phyloP scores from a whole-genome alignment of 768 basidiomycete genomes.

The Nidularia pulvinata region DNA sequence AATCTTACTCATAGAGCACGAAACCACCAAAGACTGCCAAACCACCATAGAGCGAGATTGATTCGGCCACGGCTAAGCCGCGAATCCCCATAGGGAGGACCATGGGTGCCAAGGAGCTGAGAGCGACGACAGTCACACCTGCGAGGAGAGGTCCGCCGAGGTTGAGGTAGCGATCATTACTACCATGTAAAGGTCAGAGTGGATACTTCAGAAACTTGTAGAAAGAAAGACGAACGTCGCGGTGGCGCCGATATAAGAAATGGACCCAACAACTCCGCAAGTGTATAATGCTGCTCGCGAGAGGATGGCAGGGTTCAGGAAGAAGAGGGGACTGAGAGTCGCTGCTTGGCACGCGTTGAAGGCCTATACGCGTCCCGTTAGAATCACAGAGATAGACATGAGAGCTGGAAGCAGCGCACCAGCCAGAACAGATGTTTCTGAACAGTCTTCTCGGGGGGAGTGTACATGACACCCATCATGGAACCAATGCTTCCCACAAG shows the following conservation, averaged over 20 bases:
- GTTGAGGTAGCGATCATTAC: slow-evolving; percentile 82
- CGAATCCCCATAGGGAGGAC: slow-evolving; percentile 84
- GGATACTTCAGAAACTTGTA: no score
- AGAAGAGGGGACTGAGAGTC: slow-evolving; percentile 87
- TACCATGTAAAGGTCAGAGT: slow-evolving; percentile 12
- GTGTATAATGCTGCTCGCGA: slow-evolving; percentile 90
- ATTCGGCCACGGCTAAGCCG: slow-evolving; percentile 72
- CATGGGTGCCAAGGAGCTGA: slow-evolving; percentile 88
- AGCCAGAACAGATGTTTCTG: slow-evolving; percentile 86
- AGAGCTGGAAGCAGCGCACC: slow-evolving; percentile 39
- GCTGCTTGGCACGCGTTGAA: slow-evolving; percentile 90
- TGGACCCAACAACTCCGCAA: slow-evolving; percentile 79
- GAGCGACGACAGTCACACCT: slow-evolving; percentile 85
- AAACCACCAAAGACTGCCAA: slow-evolving; percentile 87
- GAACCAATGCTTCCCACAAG: slow-evolving; percentile 78
- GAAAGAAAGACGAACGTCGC: slow-evolving; percentile 56
- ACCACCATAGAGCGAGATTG: slow-evolving; percentile 84
- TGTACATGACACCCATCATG: slow-evolving; percentile 84
- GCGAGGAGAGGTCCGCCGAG: slow-evolving; percentile 89
- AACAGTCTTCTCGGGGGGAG: slow-evolving; percentile 71
- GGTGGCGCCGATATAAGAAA: slow-evolving; percentile 88
- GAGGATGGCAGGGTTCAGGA: slow-evolving; percentile 82
- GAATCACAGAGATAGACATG: not conserved
- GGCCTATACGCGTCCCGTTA: slow-evolving; percentile 38
- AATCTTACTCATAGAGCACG: slow-evolving; percentile 86